These are phyloP conservation scores for Saxispiralis lemnorum DNA, from an alignment of 495 filamentous ascomycete species.

Conservation along the genomic window DNA sequence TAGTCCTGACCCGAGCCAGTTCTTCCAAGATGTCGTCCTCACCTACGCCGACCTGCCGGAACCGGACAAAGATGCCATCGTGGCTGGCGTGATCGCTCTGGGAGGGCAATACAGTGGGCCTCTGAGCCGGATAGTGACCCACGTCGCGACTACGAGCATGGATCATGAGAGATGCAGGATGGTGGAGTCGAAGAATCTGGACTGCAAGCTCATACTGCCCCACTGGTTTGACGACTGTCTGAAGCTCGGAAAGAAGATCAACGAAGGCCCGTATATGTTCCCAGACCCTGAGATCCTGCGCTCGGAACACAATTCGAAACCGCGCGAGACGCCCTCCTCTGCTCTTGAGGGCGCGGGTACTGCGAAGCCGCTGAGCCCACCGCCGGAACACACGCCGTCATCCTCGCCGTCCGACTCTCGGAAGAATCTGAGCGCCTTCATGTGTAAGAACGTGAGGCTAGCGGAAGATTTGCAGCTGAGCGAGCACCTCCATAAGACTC, in stretches of 20 bases:
- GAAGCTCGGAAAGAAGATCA: constrained; percentile 70
- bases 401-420: constrained; percentile 16
- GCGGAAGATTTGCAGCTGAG: constrained; percentile 53
- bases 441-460: constrained; percentile 38
- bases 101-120: constrained; percentile 61
- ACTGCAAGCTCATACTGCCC: constrained; percentile 72
- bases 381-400: constrained; percentile 19
- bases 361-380: constrained; percentile 32
- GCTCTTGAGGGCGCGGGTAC: constrained; percentile 58
- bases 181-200: constrained; percentile 42
- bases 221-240: constrained; percentile 99
- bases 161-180: constrained; percentile 55
- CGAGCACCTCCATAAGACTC: constrained; percentile 42
- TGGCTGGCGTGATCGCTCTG: constrained; percentile 74
- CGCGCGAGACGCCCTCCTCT: constrained; percentile 23
- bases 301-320: not conserved
- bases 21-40: constrained; percentile 66
- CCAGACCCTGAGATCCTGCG: constrained; percentile 64
- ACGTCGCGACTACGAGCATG: constrained; percentile 68
- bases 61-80: constrained; percentile 83
- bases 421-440: constrained; percentile 34
- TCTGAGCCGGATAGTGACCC: constrained; percentile 58
- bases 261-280: constrained; percentile 70
- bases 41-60: constrained; percentile 65
- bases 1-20: constrained; percentile 77